Conservation (phyloP, 2,329 filamentous ascomycete species). For the Albifimbria verrucaria region DNA sequence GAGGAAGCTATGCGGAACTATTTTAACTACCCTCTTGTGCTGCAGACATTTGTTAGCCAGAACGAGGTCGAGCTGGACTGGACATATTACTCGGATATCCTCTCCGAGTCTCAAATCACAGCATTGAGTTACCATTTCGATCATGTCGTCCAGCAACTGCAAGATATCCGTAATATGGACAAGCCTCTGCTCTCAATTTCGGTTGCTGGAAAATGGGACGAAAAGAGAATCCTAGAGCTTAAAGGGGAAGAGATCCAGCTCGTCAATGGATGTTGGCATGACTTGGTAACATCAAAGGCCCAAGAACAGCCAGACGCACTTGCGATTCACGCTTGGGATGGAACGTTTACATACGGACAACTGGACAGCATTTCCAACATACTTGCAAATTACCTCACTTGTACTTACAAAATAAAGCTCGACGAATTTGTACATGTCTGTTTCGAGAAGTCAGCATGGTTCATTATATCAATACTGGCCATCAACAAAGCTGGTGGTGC, state of each 20-base stretch:
- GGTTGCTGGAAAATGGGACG: conserved; percentile 14
- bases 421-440: no score
- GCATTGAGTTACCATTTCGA: conserved; percentile 10
- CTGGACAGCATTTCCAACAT: no score
- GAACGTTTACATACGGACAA: no score
- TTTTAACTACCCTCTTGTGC: conserved; percentile 8
- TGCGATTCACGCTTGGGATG: no score
- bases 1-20: conserved; percentile 3
- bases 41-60: not conserved
- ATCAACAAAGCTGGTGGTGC: not conserved
- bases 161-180: conserved; percentile 9
- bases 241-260: no score
- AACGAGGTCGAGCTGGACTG: conserved; percentile 1
- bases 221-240: conserved; percentile 27
- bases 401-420: not conserved
- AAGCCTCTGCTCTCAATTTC: not conserved
- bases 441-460: not conserved
- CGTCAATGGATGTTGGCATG: no score
- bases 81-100: conserved; percentile 3
- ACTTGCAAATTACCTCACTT: conserved; percentile 1
- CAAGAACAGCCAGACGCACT: no score
- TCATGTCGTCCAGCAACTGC: conserved; percentile 10
- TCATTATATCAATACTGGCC: not conserved
- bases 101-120: conserved; percentile 2
- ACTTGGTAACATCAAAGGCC: no score